Evolutionary conservation across 805 yeast species (phyloP).

Genomic region (Cyberlindnera galapagoensis): DNA sequence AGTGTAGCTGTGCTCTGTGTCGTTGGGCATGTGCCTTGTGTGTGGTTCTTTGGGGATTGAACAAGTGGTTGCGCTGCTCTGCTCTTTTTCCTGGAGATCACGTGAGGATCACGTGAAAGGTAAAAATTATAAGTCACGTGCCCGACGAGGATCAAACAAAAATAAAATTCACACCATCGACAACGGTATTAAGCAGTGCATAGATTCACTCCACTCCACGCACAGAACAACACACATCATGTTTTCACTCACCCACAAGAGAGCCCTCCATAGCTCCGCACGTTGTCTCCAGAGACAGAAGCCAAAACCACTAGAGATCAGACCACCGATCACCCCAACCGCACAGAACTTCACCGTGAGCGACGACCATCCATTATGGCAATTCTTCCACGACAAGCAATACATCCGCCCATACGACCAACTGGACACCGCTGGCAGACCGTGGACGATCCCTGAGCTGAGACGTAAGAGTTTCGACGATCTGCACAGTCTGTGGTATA

Average conservation of each 20-base stretch:
- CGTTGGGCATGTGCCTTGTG: too few species aligned
- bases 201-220: too few species aligned
- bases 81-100: too few species aligned
- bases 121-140: too few species aligned
- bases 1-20: too few species aligned
- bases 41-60: too few species aligned
- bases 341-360: constrained; percentile 62
- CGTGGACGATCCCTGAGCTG: constrained; percentile 86
- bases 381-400: constrained; percentile 65
- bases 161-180: background rate
- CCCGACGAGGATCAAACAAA: background rate
- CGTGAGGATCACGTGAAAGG: too few species aligned
- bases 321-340: constrained; percentile 84
- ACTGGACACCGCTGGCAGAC: constrained; percentile 49
- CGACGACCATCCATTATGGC: constrained; percentile 93
- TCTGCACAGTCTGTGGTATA: constrained; percentile 86
- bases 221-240: too few species aligned
- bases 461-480: constrained; percentile 90
- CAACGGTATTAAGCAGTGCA: background rate
- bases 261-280: constrained; percentile 14
- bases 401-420: constrained; percentile 56
- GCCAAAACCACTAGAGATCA: constrained; percentile 33
- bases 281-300: constrained; percentile 14
- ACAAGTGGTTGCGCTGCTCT: too few species aligned
- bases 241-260: constrained; percentile 13